Evolutionary conservation across 352 stramenopile genomes (phyloP).

Genomic region (Pythium myriotylum): DNA sequence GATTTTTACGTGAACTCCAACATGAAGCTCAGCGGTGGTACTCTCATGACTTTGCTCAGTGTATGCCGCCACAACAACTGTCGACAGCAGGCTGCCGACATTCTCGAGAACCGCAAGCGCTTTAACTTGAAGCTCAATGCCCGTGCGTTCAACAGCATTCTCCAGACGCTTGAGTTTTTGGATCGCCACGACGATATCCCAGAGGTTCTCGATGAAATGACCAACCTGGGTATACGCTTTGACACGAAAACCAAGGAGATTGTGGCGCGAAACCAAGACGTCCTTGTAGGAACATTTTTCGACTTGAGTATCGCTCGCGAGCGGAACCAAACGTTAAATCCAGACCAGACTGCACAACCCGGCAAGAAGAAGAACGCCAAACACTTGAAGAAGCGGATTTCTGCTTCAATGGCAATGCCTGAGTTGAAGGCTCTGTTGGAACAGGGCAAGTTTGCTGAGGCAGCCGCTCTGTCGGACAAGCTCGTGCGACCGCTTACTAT

Average conservation of each 20-base stretch:
- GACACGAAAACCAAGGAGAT: conserved; percentile 62
- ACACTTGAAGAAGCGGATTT: conserved; percentile 10
- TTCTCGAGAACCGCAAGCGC: conserved; percentile 75
- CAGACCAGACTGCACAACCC: not conserved
- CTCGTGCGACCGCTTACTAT: conserved; percentile 39
- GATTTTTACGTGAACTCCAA: conserved; percentile 83
- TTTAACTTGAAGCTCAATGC: conserved; percentile 74
- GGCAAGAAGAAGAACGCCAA: conserved; percentile 24
- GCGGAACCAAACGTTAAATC: conserved; percentile 1
- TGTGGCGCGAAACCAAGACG: conserved; percentile 53
- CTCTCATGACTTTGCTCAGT: conserved; percentile 69
- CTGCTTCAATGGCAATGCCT: conserved; percentile 32
- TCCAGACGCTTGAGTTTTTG: conserved; percentile 74
- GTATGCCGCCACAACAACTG: conserved; percentile 75
- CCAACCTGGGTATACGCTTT: conserved; percentile 50
- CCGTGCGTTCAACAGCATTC: conserved; percentile 72
- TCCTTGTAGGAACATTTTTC: conserved; percentile 48
- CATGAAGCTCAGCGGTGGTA: conserved; percentile 76
- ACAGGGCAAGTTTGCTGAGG: conserved; percentile 35
- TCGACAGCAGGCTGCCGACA: conserved; percentile 66
- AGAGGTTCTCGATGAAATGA: conserved; percentile 67
- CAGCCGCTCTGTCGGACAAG: conserved; percentile 45
- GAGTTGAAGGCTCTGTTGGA: conserved; percentile 53
- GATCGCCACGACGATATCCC: conserved; percentile 63
- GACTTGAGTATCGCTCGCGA: conserved; percentile 33